Evolutionary conservation across 306 rosid species (phyloP).

Genomic region (Spatholobus suberectus): DNA sequence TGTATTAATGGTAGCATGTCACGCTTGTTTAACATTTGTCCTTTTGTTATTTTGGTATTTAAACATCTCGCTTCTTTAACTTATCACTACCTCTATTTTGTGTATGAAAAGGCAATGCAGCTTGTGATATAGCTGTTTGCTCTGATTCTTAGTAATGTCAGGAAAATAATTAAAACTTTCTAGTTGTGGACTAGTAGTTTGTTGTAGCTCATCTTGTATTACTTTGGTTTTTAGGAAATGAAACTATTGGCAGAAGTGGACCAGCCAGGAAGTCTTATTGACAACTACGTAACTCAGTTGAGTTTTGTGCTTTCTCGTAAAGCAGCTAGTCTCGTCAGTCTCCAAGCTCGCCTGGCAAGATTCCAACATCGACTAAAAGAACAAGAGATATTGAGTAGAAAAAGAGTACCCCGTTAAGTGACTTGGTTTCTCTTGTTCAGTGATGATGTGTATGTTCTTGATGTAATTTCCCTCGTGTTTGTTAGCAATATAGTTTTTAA

Average conservation of each 20-base stretch:
- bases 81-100: not conserved
- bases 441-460: slow-evolving; percentile 38
- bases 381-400: slow-evolving; percentile 89
- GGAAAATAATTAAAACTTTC: not conserved
- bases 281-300: slow-evolving; percentile 87
- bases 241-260: slow-evolving; percentile 95
- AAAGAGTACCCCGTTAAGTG: slow-evolving; percentile 80
- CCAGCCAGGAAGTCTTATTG: slow-evolving; percentile 93
- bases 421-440: slow-evolving; percentile 36
- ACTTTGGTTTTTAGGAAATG: slow-evolving; percentile 76
- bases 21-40: not conserved
- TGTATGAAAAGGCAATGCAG: too few species aligned
- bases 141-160: not conserved
- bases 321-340: slow-evolving; percentile 90
- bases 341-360: slow-evolving; percentile 93
- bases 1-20: not conserved
- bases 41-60: not conserved
- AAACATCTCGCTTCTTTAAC: not conserved
- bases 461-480: slow-evolving; percentile 44
- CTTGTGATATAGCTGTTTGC: not conserved
- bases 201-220: slow-evolving; percentile 33
- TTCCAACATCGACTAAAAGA: slow-evolving; percentile 95
- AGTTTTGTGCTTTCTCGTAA: slow-evolving; percentile 91
- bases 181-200: not conserved
- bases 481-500: slow-evolving; percentile 44